Evolutionary conservation across 257 asterid genomes (phyloP).

Genomic region (Ligustrum vulgare): DNA sequence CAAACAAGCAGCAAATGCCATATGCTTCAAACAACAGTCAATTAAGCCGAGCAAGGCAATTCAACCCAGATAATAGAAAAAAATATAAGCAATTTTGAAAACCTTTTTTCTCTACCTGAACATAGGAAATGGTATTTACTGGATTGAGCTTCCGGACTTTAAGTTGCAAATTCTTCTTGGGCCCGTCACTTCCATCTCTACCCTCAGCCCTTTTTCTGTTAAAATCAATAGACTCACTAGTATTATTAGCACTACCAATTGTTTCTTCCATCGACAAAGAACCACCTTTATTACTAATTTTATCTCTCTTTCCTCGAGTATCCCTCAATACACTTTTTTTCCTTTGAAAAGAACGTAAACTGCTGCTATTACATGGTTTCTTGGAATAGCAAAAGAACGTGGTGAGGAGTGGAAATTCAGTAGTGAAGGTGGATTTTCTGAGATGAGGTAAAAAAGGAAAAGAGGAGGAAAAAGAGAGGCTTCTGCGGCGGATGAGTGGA

Average conservation of each 20-base stretch:
- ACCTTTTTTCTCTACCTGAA: slow-evolving; percentile 50
- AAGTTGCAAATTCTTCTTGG: slow-evolving; percentile 58
- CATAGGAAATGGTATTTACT: slow-evolving; percentile 69
- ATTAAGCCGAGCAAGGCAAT: background rate
- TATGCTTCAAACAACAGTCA: background rate
- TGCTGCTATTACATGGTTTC: slow-evolving; percentile 23
- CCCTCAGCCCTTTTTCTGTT: slow-evolving; percentile 89
- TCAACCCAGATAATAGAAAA: background rate
- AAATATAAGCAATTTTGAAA: background rate
- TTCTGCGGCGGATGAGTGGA: slow-evolving; percentile 40
- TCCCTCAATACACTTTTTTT: slow-evolving; percentile 35
- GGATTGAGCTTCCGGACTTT: slow-evolving; percentile 77
- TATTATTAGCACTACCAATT: slow-evolving; percentile 16
- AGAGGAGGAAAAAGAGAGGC: slow-evolving; percentile 33
- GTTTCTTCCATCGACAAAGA: slow-evolving; percentile 48
- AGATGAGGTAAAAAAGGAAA: slow-evolving; percentile 23
- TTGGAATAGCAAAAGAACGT: slow-evolving; percentile 45
- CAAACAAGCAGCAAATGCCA: background rate
- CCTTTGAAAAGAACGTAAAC: slow-evolving; percentile 45
- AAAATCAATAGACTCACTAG: slow-evolving; percentile 47
- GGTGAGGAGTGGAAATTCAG: slow-evolving; percentile 31
- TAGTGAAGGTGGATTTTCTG: slow-evolving; percentile 1
- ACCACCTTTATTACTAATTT: slow-evolving; percentile 35
- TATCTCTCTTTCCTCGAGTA: slow-evolving; percentile 30
- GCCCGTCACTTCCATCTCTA: slow-evolving; percentile 51